Conservation (phyloP, 1,139 yeast genomes). For the Groenewaldozyma sp. region DNA sequence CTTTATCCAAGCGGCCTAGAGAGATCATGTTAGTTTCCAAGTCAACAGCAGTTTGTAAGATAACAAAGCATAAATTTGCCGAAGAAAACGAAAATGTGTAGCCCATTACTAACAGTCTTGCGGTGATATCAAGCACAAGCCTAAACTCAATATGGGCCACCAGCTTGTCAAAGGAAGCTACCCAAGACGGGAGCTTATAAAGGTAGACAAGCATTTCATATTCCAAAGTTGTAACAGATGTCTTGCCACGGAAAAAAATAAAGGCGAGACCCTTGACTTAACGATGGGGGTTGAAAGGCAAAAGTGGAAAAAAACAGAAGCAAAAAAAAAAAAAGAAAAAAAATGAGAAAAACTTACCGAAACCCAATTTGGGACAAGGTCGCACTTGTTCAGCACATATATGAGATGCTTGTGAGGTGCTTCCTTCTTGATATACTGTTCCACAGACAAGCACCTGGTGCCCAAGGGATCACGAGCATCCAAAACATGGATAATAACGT, state of each 20-base stretch:
- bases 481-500: conserved; percentile 89
- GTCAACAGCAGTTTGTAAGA: conserved; percentile 6
- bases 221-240: conserved; percentile 98
- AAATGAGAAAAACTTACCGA: conserved; percentile 62
- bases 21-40: conserved; percentile 38
- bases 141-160: conserved; percentile 33
- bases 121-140: conserved; percentile 11
- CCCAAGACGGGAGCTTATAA: conserved; percentile 41
- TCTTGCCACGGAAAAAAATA: conserved; percentile 26
- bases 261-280: conserved; percentile 35
- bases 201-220: conserved; percentile 55
- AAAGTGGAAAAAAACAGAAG: conserved; percentile 7
- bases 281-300: conserved; percentile 27
- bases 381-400: conserved; percentile 93
- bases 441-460: conserved; percentile 88
- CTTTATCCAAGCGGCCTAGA: conserved; percentile 97
- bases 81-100: conserved; percentile 24
- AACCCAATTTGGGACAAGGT: conserved; percentile 97
- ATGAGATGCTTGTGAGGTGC: conserved; percentile 96
- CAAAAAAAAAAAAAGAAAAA: conserved; percentile 22
- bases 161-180: conserved; percentile 34
- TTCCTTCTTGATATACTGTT: conserved; percentile 84
- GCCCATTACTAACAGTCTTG: conserved; percentile 33
- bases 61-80: conserved; percentile 11
- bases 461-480: conserved; percentile 98